Conservation (phyloP, 306 rosid species). For the Malus domestica region DNA sequence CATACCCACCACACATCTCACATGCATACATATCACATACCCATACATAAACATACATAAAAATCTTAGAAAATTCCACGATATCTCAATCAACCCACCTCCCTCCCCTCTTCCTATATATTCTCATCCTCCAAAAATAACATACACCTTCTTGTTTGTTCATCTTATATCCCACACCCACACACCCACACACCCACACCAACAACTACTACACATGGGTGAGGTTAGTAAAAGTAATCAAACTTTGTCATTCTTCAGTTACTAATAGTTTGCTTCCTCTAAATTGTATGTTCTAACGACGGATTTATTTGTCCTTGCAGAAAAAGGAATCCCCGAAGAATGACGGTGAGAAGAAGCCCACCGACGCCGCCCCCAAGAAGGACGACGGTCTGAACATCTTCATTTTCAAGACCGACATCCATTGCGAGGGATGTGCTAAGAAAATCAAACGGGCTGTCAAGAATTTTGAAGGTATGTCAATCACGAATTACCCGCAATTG, state of each 20-base stretch:
- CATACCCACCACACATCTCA: neutral
- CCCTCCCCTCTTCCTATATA: constrained; percentile 25
- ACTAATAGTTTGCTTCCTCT: neutral
- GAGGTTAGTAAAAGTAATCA: constrained; percentile 38
- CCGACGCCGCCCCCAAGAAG: constrained; percentile 28
- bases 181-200: too few relatives aligned
- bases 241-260: neutral
- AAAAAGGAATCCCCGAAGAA: constrained; percentile 35
- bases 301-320: constrained; percentile 18
- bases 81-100: neutral
- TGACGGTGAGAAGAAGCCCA: constrained; percentile 59
- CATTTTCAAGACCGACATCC: constrained; percentile 65
- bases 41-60: constrained; percentile 5
- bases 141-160: neutral
- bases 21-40: neutral
- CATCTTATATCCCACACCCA: neutral
- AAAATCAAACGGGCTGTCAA: constrained; percentile 53
- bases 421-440: constrained; percentile 82
- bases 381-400: constrained; percentile 32
- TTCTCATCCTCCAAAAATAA: neutral
- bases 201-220: constrained; percentile 37
- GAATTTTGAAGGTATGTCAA: constrained; percentile 39
- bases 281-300: neutral
- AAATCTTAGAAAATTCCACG: neutral
- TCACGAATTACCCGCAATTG: neutral